phyloP scores from a whole-genome alignment of 306 rosid genomes.

The Acacia acuminata region DNA sequence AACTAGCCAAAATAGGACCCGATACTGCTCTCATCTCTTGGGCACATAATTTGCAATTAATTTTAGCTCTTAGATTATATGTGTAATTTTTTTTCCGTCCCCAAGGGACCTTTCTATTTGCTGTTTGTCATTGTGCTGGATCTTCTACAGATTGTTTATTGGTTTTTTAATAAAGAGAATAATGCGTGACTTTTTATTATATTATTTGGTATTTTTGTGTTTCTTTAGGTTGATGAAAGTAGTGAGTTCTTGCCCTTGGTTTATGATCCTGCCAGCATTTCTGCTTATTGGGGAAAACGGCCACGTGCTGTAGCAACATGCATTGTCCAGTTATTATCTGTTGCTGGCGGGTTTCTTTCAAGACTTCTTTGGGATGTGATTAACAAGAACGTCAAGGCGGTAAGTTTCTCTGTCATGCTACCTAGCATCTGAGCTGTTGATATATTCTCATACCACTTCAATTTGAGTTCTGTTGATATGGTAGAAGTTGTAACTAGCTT shows the following conservation, averaged over 20 bases:
- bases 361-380: conserved; percentile 73
- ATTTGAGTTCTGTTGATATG: too few relatives aligned
- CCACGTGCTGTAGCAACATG: too few relatives aligned
- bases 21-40: neutral
- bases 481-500: too few relatives aligned
- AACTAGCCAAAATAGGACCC: neutral
- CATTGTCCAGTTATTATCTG: too few relatives aligned
- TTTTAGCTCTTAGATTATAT: neutral
- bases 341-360: conserved; percentile 96
- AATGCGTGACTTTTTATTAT: conserved; percentile 30
- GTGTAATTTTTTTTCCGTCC: neutral
- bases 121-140: neutral
- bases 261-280: too few relatives aligned
- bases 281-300: too few relatives aligned
- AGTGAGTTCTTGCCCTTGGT: too few relatives aligned
- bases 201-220: too few relatives aligned
- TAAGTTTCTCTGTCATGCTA: too few relatives aligned
- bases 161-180: neutral
- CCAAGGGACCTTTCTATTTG: neutral
- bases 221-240: too few relatives aligned
- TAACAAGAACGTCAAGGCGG: conserved; percentile 89
- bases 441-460: too few relatives aligned
- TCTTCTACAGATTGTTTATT: neutral
- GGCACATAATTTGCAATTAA: neutral
- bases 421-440: too few relatives aligned